Evolutionary conservation across 805 yeast species (phyloP).

Genomic region (Dipodascus albidus): DNA sequence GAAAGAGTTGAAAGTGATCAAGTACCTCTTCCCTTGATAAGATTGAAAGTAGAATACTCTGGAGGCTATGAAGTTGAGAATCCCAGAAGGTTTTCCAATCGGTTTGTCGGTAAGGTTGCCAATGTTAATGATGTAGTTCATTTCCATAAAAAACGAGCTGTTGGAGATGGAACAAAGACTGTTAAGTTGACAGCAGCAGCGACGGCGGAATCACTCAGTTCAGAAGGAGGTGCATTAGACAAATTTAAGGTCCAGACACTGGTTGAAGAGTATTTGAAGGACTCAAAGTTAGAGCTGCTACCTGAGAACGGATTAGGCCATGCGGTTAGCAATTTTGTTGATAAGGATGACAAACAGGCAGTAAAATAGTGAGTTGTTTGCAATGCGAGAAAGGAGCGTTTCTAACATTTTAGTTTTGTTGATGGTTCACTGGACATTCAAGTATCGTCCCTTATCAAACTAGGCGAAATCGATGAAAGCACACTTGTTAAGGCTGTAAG

Average conservation of each 20-base stretch:
- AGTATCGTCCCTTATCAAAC: slow-evolving; percentile 14
- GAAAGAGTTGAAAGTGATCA: slow-evolving; percentile 22
- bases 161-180: slow-evolving; percentile 3
- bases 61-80: slow-evolving; percentile 91
- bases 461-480: slow-evolving; percentile 9
- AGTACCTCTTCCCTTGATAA: slow-evolving; percentile 70
- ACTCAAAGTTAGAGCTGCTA: slow-evolving; percentile 54
- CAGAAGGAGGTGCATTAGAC: slow-evolving; percentile 25
- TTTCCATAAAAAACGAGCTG: slow-evolving; percentile 43
- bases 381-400: not conserved
- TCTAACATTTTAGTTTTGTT: slow-evolving; percentile 20
- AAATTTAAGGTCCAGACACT: slow-evolving; percentile 47
- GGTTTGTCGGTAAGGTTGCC: slow-evolving; percentile 85
- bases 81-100: slow-evolving; percentile 75
- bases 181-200: slow-evolving; percentile 12
- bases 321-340: slow-evolving; percentile 62
- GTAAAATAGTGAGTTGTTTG: slow-evolving; percentile 28
- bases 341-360: slow-evolving; percentile 71
- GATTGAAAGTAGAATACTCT: slow-evolving; percentile 77
- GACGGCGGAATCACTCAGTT: slow-evolving; percentile 7
- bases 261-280: slow-evolving; percentile 49
- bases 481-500: not conserved
- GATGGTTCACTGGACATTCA: slow-evolving; percentile 22
- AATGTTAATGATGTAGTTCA: slow-evolving; percentile 79
- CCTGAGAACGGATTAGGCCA: slow-evolving; percentile 65